Conservation (phyloP, 164 flowering plant genomes). For the Sextonia rubra region DNA sequence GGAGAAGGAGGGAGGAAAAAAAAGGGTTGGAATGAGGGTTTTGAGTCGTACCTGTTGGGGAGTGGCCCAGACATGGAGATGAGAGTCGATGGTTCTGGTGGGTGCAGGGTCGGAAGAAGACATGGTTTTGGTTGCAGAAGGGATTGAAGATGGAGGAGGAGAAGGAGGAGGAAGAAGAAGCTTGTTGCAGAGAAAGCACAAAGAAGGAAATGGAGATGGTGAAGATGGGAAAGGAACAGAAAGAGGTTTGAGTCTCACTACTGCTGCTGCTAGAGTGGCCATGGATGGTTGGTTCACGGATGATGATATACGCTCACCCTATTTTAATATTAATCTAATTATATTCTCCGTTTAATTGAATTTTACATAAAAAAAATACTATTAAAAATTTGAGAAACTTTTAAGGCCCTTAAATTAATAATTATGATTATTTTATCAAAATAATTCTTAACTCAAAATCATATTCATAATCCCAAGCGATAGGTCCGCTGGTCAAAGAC, state of each 20-base stretch:
- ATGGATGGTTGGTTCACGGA: not conserved
- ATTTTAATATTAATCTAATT: too few species aligned
- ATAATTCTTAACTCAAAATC: too few species aligned
- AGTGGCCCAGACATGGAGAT: constrained; percentile 91
- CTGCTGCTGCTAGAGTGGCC: not conserved
- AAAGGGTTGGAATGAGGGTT: not conserved
- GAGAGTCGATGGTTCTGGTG: constrained; percentile 65
- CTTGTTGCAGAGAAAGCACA: constrained; percentile 14
- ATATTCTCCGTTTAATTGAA: too few species aligned
- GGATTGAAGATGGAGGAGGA: not conserved
- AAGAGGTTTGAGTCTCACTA: constrained; percentile 10
- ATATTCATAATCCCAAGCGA: too few species aligned
- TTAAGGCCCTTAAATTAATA: too few species aligned
- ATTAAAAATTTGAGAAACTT: too few species aligned
- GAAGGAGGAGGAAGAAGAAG: not conserved
- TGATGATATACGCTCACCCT: too few species aligned
- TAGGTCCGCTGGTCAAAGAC: too few species aligned
- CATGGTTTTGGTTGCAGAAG: not conserved
- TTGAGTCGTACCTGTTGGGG: constrained; percentile 61
- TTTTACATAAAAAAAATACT: too few species aligned
- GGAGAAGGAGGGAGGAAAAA: not conserved
- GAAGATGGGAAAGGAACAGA: not conserved
- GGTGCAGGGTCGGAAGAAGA: constrained; percentile 1
- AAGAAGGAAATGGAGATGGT: not conserved
- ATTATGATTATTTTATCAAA: too few species aligned